Conservation (phyloP, 805 yeast species). For the Zygosaccharomyces rouxii region DNA sequence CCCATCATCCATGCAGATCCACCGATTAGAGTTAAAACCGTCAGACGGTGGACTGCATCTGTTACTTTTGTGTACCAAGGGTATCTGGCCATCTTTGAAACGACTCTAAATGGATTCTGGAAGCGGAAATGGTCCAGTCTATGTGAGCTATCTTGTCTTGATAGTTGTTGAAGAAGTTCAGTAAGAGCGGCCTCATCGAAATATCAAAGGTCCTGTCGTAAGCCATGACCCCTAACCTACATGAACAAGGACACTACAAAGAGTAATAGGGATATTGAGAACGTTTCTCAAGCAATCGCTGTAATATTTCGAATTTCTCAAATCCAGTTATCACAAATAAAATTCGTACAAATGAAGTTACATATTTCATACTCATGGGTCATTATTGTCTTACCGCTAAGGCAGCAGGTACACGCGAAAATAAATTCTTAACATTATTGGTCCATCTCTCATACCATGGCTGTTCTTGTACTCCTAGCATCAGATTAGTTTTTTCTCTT, state of each 20-base stretch:
- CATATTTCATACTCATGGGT: background rate
- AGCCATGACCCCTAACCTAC: background rate
- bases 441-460: constrained; percentile 29
- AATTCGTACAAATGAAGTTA: background rate
- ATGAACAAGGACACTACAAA: background rate
- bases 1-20: constrained; percentile 47
- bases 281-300: background rate
- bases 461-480: constrained; percentile 27
- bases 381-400: background rate
- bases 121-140: too few species aligned
- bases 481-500: constrained; percentile 41
- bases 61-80: constrained; percentile 76
- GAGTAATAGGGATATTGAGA: background rate
- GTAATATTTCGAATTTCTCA: background rate
- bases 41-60: constrained; percentile 67
- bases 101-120: background rate
- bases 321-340: background rate
- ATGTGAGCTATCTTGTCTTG: background rate
- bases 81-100: constrained; percentile 42
- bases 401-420: background rate
- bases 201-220: background rate
- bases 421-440: constrained; percentile 8
- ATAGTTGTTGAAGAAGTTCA: background rate
- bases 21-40: constrained; percentile 64
- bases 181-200: background rate